Evolutionary conservation across 2,329 filamentous ascomycete genomes (phyloP).

Genomic region (Tolypocladium guangdongense): DNA sequence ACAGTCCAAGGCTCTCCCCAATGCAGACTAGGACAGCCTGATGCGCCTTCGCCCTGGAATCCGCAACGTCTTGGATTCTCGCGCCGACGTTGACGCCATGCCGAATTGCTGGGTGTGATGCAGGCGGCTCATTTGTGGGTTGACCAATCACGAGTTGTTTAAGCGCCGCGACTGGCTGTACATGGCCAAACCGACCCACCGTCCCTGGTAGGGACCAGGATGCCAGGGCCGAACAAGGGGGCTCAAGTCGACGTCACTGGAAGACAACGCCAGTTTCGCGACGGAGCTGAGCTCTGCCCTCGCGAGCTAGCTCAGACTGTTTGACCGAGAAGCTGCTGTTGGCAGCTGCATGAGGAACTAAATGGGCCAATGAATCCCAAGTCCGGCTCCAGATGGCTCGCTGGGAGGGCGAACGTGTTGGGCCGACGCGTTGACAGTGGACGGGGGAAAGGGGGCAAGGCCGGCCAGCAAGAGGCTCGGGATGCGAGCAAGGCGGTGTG

Average conservation of each 20-base stretch:
- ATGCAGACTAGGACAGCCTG: neutral
- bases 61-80: neutral
- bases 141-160: slow-evolving; percentile 15
- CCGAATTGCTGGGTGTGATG: slow-evolving; percentile 11
- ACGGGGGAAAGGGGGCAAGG: neutral
- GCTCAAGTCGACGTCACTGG: neutral
- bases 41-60: neutral
- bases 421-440: neutral
- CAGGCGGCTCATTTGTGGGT: slow-evolving; percentile 6
- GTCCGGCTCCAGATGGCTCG: neutral
- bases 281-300: neutral
- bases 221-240: neutral
- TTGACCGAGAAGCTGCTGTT: neutral
- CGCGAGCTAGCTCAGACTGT: neutral
- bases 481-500: neutral
- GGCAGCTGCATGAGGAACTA: neutral
- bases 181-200: slow-evolving; percentile 14
- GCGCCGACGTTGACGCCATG: neutral
- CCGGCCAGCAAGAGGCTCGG: neutral
- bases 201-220: slow-evolving; percentile 6
- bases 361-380: neutral
- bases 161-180: slow-evolving; percentile 19
- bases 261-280: neutral
- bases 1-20: neutral
- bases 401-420: neutral